phyloP scores from a whole-genome alignment of 2,329 filamentous ascomycete species.

The Pezicula neosporulosa region DNA sequence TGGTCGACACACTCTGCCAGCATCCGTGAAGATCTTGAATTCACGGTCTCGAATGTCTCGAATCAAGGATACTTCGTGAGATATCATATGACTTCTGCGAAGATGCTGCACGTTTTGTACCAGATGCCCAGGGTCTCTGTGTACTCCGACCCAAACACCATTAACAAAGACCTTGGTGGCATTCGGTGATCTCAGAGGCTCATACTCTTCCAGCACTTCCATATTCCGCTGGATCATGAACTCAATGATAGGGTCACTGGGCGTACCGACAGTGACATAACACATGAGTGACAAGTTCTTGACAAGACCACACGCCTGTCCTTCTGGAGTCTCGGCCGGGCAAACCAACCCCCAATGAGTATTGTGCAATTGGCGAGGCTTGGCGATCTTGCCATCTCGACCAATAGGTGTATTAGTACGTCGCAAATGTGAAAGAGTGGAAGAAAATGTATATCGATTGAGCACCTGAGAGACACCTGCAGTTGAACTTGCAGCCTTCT shows the following conservation, averaged over 20 bases:
- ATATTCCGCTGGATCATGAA: slow-evolving; percentile 96
- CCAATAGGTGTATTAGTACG: slow-evolving; percentile 97
- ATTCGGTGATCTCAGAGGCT: slow-evolving; percentile 78
- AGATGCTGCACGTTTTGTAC: slow-evolving; percentile 76
- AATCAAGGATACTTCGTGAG: slow-evolving; percentile 90
- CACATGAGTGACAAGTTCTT: slow-evolving; percentile 99
- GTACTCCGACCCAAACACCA: slow-evolving; percentile 95
- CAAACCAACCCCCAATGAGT: slow-evolving; percentile 98
- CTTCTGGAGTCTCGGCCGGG: slow-evolving; percentile 95
- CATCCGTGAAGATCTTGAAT: slow-evolving; percentile 98
- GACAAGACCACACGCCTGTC: slow-evolving; percentile 95
- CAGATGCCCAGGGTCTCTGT: slow-evolving; percentile 82
- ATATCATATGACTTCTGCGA: slow-evolving; percentile 77
- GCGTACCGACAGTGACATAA: slow-evolving; percentile 93
- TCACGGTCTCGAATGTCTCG: slow-evolving; percentile 95
- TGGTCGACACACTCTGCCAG: slow-evolving; percentile 89
- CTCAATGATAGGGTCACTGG: slow-evolving; percentile 83
- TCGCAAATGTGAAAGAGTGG: slow-evolving; percentile 92
- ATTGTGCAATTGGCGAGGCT: slow-evolving; percentile 96
- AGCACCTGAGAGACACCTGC: slow-evolving; percentile 97
- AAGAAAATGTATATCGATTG: slow-evolving; percentile 96
- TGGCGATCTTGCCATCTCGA: slow-evolving; percentile 95
- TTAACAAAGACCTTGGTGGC: slow-evolving; percentile 98
- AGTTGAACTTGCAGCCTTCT: slow-evolving; percentile 92
- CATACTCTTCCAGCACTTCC: slow-evolving; percentile 95